Conservation (phyloP, 75 land plant species). For the Chamaecyparis obtusa region DNA sequence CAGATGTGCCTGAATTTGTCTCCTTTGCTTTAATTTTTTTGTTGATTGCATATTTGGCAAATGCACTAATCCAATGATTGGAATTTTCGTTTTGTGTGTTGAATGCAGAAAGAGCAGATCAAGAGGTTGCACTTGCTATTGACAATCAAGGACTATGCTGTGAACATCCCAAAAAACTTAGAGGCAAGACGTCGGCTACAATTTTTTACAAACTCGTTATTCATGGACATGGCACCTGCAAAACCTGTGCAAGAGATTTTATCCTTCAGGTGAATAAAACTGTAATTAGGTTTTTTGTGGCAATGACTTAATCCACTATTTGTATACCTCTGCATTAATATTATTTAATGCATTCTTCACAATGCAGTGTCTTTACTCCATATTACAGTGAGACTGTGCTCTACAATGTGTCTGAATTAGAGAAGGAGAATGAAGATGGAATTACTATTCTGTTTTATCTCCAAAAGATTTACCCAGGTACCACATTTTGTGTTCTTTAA, state of each 20-base stretch:
- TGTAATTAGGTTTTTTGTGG: neutral
- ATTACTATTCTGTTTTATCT: conserved; percentile 91
- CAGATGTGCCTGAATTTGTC: neutral
- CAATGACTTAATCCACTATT: neutral
- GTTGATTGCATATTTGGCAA: neutral
- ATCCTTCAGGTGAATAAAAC: conserved; percentile 68
- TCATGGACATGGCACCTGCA: conserved; percentile 88
- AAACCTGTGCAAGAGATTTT: conserved; percentile 77
- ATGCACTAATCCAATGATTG: neutral
- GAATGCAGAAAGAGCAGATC: conserved; percentile 67
- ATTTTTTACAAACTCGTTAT: conserved; percentile 91
- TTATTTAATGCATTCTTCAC: neutral
- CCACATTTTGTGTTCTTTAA: neutral
- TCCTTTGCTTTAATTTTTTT: neutral
- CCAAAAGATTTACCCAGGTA: conserved; percentile 95
- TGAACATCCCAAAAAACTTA: conserved; percentile 80
- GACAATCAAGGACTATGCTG: conserved; percentile 88
- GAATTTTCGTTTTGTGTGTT: neutral
- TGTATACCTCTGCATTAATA: neutral
- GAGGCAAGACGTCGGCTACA: conserved; percentile 90
- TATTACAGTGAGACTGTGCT: conserved; percentile 94
- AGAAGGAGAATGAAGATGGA: conserved; percentile 90
- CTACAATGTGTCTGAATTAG: conserved; percentile 70
- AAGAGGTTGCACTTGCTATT: conserved; percentile 79
- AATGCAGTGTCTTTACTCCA: conserved; percentile 89